phyloP scores from a whole-genome alignment of 1,284 basidiomycete genomes.

The Ustilago esculenta region DNA sequence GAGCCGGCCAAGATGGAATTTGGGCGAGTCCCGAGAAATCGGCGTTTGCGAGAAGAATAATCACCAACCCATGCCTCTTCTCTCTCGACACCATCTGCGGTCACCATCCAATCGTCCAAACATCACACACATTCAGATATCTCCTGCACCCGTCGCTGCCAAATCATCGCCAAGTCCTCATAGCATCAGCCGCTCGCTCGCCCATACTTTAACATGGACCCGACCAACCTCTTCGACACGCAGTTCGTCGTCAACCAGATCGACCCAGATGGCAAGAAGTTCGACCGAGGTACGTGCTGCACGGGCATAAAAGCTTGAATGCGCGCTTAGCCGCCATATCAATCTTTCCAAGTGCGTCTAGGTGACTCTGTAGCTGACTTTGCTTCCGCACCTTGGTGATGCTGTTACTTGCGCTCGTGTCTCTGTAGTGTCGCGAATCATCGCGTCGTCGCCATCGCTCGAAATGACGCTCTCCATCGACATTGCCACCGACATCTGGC shows the following conservation, averaged over 20 bases:
- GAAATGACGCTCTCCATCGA: conserved; percentile 85
- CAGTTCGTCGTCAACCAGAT: conserved; percentile 64
- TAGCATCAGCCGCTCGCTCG: too few species aligned
- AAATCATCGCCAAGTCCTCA: too few species aligned
- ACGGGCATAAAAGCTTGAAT: too few species aligned
- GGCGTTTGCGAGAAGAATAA: conserved; percentile 8
- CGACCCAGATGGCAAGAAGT: conserved; percentile 83
- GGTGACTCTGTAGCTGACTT: too few species aligned
- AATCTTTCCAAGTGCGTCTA: too few species aligned
- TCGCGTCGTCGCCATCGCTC: conserved; percentile 70
- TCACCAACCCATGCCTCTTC: background rate
- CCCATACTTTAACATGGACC: conserved; percentile 44
- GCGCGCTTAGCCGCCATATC: too few species aligned
- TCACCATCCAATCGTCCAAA: background rate
- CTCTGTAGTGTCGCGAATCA: conserved; percentile 63
- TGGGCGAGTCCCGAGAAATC: conserved; percentile 13
- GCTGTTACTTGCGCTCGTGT: too few species aligned
- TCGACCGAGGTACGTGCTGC: conserved; percentile 84
- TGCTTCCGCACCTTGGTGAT: too few species aligned
- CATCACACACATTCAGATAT: too few species aligned
- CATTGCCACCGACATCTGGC: conserved; percentile 68
- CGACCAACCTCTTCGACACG: conserved; percentile 65
- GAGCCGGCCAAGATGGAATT: too few species aligned
- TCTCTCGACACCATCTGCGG: background rate
- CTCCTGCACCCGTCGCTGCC: too few species aligned